Conservation (phyloP, 2,329 filamentous ascomycete genomes). For the Calycina marina region DNA sequence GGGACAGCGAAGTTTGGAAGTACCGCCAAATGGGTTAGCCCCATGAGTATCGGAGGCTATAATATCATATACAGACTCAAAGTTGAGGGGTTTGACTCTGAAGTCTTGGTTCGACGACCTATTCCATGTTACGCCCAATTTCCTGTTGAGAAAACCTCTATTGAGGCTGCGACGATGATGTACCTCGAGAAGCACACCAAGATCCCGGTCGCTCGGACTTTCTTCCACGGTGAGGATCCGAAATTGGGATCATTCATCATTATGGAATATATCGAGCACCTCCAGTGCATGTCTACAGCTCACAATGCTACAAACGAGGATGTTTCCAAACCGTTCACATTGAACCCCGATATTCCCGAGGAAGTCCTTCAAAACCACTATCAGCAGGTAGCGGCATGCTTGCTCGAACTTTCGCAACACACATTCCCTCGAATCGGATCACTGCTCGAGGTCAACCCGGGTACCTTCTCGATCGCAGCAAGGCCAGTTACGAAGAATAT, state of each 20-base stretch:
- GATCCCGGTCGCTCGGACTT: slow-evolving; percentile 16
- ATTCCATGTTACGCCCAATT: slow-evolving; percentile 20
- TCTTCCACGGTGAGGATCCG: slow-evolving; percentile 11
- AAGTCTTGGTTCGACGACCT: slow-evolving; percentile 11
- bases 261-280: slow-evolving; percentile 22
- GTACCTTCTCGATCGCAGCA: slow-evolving; percentile 3
- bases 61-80: not conserved
- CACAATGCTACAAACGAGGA: not conserved
- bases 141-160: slow-evolving; percentile 14
- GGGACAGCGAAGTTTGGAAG: slow-evolving; percentile 8
- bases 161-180: slow-evolving; percentile 17
- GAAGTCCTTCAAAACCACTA: slow-evolving; percentile 6
- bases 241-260: slow-evolving; percentile 24
- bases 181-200: slow-evolving; percentile 12
- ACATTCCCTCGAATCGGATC: slow-evolving; percentile 10
- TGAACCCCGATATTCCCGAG: slow-evolving; percentile 16
- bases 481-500: slow-evolving; percentile 10
- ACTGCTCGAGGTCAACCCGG: slow-evolving; percentile 3
- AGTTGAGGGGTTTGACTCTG: not conserved
- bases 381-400: slow-evolving; percentile 6
- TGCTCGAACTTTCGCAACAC: slow-evolving; percentile 7
- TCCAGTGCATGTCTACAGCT: not conserved
- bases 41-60: slow-evolving; percentile 11
- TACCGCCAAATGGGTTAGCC: slow-evolving; percentile 6
- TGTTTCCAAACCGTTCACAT: slow-evolving; percentile 8